Evolutionary conservation across 2,329 filamentous ascomycete genomes (phyloP).

Genomic region (Alternaria triticimaculans): DNA sequence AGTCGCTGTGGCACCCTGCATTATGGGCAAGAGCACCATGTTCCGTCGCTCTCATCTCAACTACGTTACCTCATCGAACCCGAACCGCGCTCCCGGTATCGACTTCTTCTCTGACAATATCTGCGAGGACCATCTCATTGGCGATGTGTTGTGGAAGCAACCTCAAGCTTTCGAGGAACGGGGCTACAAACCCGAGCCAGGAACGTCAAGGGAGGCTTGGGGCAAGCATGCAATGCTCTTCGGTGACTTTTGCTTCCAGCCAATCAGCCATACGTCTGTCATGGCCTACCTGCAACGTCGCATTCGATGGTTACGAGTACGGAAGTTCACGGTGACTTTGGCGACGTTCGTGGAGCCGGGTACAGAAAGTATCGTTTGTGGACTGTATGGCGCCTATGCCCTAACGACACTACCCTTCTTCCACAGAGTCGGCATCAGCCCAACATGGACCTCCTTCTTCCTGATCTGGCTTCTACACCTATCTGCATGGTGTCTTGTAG

Average conservation of each 20-base stretch:
- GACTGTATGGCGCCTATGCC: constrained; percentile 78
- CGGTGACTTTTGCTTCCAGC: constrained; percentile 88
- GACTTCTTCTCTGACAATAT: constrained; percentile 96
- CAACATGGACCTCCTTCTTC: constrained; percentile 72
- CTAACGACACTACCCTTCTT: constrained; percentile 75
- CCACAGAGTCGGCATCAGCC: constrained; percentile 60
- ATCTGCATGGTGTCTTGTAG: constrained; percentile 73
- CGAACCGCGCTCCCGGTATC: constrained; percentile 68
- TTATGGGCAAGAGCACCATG: constrained; percentile 98
- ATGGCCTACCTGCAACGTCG: constrained; percentile 78
- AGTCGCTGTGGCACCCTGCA: constrained; percentile 86
- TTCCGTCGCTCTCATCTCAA: constrained; percentile 92
- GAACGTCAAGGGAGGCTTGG: constrained; percentile 54
- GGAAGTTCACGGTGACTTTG: constrained; percentile 89
- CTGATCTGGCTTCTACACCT: constrained; percentile 72
- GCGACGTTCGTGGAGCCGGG: constrained; percentile 93
- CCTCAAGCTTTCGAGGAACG: constrained; percentile 45
- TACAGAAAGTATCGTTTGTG: constrained; percentile 87
- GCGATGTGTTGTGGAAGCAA: constrained; percentile 84
- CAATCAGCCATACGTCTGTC: constrained; percentile 81
- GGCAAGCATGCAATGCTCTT: constrained; percentile 83
- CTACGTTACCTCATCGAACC: constrained; percentile 66
- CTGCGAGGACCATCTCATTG: constrained; percentile 96
- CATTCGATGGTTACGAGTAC: constrained; percentile 87
- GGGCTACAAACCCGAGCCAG: constrained; percentile 29